A percentile compares a stretch with the other conserved stretches of the same genome.
Conservation (phyloP, 106 monocot genomes). For the Gastrodia elata region DNA sequence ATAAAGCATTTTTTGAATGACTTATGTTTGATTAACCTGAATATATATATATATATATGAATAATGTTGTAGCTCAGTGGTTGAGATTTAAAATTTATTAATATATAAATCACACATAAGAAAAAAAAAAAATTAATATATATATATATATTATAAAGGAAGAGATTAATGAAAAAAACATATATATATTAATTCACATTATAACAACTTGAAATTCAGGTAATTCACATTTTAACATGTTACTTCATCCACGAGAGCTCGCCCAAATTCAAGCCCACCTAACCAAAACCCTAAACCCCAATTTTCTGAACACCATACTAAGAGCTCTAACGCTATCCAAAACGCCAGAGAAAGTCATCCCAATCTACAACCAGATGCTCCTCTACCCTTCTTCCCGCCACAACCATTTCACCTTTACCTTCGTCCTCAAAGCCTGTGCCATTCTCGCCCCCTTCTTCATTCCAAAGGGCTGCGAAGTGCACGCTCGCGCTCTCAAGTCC, state of each 20-base stretch:
- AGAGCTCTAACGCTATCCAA: constrained; percentile 7
- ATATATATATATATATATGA: too few relatives aligned
- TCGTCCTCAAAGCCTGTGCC: constrained; percentile 24
- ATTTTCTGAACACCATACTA: constrained; percentile 18
- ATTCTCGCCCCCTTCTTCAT: constrained; percentile 6
- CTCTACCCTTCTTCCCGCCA: constrained; percentile 9
- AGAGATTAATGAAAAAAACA: too few relatives aligned
- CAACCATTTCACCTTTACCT: constrained; percentile 34
- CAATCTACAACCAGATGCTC: constrained; percentile 17
- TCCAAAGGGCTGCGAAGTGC: constrained; percentile 22
- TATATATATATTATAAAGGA: too few relatives aligned
- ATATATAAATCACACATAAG: too few relatives aligned
- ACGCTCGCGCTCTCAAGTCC: constrained; percentile 26
- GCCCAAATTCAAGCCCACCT: constrained; percentile 23
- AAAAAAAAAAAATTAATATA: too few relatives aligned
- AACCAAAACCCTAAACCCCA: constrained; percentile 17
- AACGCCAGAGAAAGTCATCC: constrained; percentile 17
- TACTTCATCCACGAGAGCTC: constrained; percentile 4
- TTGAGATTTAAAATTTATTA: too few relatives aligned
- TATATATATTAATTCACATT: too few relatives aligned
- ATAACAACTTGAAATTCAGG: too few relatives aligned
- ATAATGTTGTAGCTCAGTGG: too few relatives aligned
- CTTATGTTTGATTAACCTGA: too few relatives aligned
- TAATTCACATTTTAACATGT: too few relatives aligned
- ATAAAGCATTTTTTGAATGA: too few relatives aligned